Evolutionary conservation across 306 rosid genomes (phyloP), one percentile per base, ranked within the genome.

Genomic region (Trifolium repens): DNA sequence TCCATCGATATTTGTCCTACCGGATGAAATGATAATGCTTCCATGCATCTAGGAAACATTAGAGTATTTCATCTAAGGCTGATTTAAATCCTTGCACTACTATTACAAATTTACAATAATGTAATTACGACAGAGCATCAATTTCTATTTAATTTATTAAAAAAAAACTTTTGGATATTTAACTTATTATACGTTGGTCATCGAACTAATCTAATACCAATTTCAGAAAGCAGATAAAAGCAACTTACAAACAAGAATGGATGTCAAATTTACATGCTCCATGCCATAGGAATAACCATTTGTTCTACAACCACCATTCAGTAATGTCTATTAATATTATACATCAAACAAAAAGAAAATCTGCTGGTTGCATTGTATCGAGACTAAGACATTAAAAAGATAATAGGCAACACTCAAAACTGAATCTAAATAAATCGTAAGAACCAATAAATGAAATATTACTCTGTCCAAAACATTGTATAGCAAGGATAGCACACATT

Each of bases 401-500:
- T 54, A 66, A 49, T 61, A 34, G 67, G 24, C 40, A 72, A 72
- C 85, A 78, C 79, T 67, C 76, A 82, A 82, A 66, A 67, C 71
- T 32, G 59, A 49, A 73, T 59, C 67, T 78, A 42, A 22, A 69
- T 43, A 57, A 77, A 77, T 72, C 78, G 69, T 50, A 42, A 71
- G 24, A 82, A 72, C 79, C 79, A 77, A 78, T 67, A 72, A 82
- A 82, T 77, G 47, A 67, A 82, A 82, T 81, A 47, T 67, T 22
- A 66, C 69, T 72, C 39, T 16, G 76, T 67, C 74, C 59, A 84
- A 67, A 64, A 78, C 72, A 75, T 67, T 42, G 35, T 61, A 63
- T 12, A 65, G 67, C 76, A 75, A 71, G 72, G 86, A 79, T 81
- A 62, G 72, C 90, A 88, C 90, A 83, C 91, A 70, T 70, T 79